Evolutionary conservation across 495 filamentous ascomycete species (phyloP), one percentile per base, ranked within the genome.

Genomic region (Penicilliopsis zonata): DNA sequence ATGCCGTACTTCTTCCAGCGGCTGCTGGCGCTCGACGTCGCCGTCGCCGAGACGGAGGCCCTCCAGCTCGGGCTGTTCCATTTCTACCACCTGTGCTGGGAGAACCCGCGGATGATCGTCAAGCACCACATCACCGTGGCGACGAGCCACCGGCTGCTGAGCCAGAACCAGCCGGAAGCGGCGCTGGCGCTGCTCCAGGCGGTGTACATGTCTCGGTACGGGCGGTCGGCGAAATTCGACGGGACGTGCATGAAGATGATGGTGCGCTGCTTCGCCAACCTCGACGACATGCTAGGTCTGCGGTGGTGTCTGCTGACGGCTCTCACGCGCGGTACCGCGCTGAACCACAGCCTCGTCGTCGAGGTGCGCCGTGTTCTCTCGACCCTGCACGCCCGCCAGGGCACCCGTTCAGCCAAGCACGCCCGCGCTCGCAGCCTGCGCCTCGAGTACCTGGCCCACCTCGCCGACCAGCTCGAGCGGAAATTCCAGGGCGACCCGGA

Each of bases 231-330:
- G 13, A 42, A 43, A 0, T 63, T 66, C 30, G 53, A 58, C 24
- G 55, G 52, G 16, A 50, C 55, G 2, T 56, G 53, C 31, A 48
- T 66, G 40, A 66, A 63, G 36, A 53, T 62, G 42, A 43, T 63
- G 22, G 10, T 61, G n/a, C 60, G 62, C 16, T 56, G 48, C 2
- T 64, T 52, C 33, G 44, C 53, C 6, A 28, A 19, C 3, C 28
- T 38, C 10, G 38, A 46, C 13, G 47, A 61, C 18, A 23, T 56
- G n/a, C 36, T 48, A 10, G 62, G 62, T 2, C 38, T 63, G 3
- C 59, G 62, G 34, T 66, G 62, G 62, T 63, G 59, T 32, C 38
- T 64, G 16, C 24, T 64, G 36, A 56, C 59, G 1, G 50, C 42
- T 1, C 44, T 66, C 9, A 36, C 54, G 17, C 57, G 57, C 17